phyloP scores from a whole-genome alignment of 2,329 filamentous ascomycete species.

The Beauveria asiatica region DNA sequence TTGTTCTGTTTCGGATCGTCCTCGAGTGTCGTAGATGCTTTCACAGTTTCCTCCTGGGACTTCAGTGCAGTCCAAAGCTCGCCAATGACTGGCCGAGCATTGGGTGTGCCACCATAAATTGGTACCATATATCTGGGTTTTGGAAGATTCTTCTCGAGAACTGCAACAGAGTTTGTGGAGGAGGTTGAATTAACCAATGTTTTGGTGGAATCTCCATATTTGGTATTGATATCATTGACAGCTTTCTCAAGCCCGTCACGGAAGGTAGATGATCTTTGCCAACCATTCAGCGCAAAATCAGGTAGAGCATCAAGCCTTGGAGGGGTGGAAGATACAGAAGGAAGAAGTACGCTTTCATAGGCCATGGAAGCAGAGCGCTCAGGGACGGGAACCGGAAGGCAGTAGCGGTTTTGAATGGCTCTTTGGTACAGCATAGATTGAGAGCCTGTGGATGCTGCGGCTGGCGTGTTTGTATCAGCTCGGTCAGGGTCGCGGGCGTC shows the following conservation, averaged over 20 bases:
- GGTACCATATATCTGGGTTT: slow-evolving; percentile 13
- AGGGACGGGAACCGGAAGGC: slow-evolving; percentile 1
- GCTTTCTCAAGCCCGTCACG: slow-evolving; percentile 22
- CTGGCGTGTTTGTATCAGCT: not conserved
- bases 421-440: not conserved
- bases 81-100: not conserved
- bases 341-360: not conserved
- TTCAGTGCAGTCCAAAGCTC: not conserved
- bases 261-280: slow-evolving; percentile 22
- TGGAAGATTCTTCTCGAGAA: slow-evolving; percentile 11
- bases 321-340: slow-evolving; percentile 8
- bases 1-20: not conserved
- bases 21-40: not conserved
- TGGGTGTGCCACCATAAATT: not conserved
- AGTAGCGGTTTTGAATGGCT: not conserved
- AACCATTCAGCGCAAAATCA: slow-evolving; percentile 17
- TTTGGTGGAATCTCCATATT: slow-evolving; percentile 17
- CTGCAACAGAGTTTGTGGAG: slow-evolving; percentile 1
- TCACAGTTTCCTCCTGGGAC: not conserved
- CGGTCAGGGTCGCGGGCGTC: not conserved
- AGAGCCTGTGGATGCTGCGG: not conserved
- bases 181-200: slow-evolving; percentile 3
- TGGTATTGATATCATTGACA: slow-evolving; percentile 21
- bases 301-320: slow-evolving; percentile 22
- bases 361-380: slow-evolving; percentile 1